Evolutionary conservation across 495 filamentous ascomycete species (phyloP).

Genomic region (Penicillium waksmanii): DNA sequence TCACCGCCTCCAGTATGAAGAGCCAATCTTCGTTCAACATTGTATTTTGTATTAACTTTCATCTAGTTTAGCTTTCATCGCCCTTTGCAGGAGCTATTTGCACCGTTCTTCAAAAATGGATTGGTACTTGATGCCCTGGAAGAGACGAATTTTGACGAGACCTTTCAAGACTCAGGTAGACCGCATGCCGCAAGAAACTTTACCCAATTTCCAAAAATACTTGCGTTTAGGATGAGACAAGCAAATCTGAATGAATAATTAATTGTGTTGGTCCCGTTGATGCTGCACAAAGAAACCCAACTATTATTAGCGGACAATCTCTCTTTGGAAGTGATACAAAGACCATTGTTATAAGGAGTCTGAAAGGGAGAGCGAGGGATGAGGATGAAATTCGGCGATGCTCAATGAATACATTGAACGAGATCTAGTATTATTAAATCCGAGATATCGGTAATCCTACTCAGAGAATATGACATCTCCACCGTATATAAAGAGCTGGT

Average conservation of each 20-base stretch:
- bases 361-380: neutral
- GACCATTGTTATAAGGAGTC: no score
- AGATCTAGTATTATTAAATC: no score
- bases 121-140: neutral
- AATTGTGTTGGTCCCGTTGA: neutral
- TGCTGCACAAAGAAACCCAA: no score
- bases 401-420: no score
- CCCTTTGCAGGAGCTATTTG: neutral
- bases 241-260: neutral
- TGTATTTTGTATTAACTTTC: neutral
- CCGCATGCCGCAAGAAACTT: neutral
- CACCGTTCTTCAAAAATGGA: neutral
- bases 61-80: neutral
- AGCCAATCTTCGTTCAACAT: neutral
- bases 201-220: neutral
- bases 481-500: no score
- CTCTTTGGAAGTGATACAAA: no score
- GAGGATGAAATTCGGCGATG: neutral
- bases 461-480: no score
- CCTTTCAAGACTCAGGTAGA: neutral
- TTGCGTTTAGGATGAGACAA: neutral
- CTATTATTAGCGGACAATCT: no score
- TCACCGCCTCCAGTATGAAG: neutral
- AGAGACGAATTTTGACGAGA: neutral
- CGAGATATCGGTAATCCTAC: no score